Conservation (phyloP, 345 rosid species). For the Clausena lansium region DNA sequence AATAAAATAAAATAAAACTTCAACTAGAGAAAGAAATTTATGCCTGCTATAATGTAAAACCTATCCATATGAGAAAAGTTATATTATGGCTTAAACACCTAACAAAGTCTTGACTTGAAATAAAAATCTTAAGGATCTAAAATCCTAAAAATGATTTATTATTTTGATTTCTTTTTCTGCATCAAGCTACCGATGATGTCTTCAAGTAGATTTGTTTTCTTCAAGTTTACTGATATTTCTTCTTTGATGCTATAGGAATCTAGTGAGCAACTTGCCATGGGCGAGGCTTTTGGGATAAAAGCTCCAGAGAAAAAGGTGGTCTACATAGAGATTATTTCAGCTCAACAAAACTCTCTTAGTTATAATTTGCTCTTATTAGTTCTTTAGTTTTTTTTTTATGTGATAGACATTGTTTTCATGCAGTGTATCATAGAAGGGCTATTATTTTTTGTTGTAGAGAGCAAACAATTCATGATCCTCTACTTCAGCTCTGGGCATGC, state of each 20-base stretch:
- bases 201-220: not conserved
- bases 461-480: not conserved
- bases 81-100: too few relatives aligned
- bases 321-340: not conserved
- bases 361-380: slow-evolving; percentile 7
- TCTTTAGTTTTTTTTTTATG: not conserved
- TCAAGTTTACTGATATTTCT: not conserved
- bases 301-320: slow-evolving; percentile 85
- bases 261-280: slow-evolving; percentile 88
- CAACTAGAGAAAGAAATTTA: not conserved
- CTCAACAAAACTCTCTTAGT: not conserved
- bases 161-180: too few relatives aligned
- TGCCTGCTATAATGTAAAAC: not conserved
- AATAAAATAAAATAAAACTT: too few relatives aligned
- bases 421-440: not conserved
- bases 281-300: slow-evolving; percentile 89
- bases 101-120: too few relatives aligned
- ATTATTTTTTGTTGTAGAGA: not conserved
- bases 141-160: too few relatives aligned
- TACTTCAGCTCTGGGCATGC: not conserved
- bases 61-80: not conserved
- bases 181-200: not conserved
- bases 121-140: too few relatives aligned
- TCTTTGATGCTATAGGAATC: slow-evolving; percentile 60
- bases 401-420: not conserved